Evolutionary conservation across 2,329 filamentous ascomycete species (phyloP).

Genomic region (Knoxdaviesia proteae): DNA sequence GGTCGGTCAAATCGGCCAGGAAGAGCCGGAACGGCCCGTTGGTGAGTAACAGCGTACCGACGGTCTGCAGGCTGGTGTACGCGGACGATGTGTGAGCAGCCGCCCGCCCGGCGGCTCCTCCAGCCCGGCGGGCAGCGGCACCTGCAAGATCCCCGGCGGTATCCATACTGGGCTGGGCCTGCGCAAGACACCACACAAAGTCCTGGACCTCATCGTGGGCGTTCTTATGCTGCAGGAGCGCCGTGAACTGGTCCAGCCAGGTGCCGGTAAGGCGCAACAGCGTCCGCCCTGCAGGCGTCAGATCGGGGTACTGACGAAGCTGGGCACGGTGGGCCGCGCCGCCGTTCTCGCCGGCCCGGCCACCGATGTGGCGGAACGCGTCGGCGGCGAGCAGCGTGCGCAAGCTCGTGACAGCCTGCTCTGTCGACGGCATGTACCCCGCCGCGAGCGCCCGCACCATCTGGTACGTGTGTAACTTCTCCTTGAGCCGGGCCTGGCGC

Average conservation of each 20-base stretch:
- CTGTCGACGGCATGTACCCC: conserved; percentile 82
- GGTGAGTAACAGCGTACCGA: conserved; percentile 66
- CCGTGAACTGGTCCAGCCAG: conserved; percentile 61
- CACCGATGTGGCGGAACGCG: conserved; percentile 4
- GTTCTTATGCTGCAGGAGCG: conserved; percentile 70
- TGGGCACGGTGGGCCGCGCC: too few species aligned
- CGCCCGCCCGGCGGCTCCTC: conserved; percentile 6
- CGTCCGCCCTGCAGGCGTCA: conserved; percentile 59
- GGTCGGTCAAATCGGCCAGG: conserved; percentile 55
- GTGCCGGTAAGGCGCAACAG: conserved; percentile 51
- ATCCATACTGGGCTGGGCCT: conserved; percentile 27
- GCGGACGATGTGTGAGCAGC: conserved; percentile 11
- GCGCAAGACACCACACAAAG: conserved; percentile 66
- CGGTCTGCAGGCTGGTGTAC: conserved; percentile 63
- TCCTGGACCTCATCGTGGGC: conserved; percentile 71
- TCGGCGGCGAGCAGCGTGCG: conserved; percentile 60
- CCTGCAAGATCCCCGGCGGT: too few species aligned
- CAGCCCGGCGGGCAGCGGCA: too few species aligned
- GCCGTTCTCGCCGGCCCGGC: conserved; percentile 9
- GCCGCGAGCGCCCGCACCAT: conserved; percentile 65
- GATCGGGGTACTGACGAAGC: conserved; percentile 21
- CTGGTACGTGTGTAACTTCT: conserved; percentile 86
- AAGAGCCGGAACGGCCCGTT: conserved; percentile 84
- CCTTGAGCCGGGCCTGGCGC: too few species aligned
- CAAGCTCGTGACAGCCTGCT: conserved; percentile 62